Conservation (phyloP, 139 green algal genomes). For the Closterium sp. region DNA sequence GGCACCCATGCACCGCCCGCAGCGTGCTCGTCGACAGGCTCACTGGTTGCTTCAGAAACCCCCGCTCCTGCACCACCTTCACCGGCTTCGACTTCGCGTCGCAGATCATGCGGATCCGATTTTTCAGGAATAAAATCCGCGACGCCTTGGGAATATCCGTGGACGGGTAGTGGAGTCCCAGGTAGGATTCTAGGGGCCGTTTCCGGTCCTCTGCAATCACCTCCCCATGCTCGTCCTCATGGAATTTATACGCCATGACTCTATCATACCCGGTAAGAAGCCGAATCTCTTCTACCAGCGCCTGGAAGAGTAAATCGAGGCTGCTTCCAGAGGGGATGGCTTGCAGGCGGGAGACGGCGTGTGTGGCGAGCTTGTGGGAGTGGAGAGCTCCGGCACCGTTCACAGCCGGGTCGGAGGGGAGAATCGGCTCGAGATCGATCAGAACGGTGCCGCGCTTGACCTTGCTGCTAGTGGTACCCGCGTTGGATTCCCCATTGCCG, state of each 20-base stretch:
- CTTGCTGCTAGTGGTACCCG: not conserved
- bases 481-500: not conserved
- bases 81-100: slow-evolving; percentile 18
- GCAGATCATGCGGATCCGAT: slow-evolving; percentile 41
- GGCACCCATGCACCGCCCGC: slow-evolving; percentile 41
- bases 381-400: slow-evolving; percentile 10
- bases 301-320: slow-evolving; percentile 27
- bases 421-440: not conserved
- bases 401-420: not conserved
- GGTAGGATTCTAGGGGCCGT: slow-evolving; percentile 4
- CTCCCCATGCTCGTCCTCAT: slow-evolving; percentile 52
- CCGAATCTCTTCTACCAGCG: slow-evolving; percentile 46
- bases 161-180: slow-evolving; percentile 53
- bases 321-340: slow-evolving; percentile 12
- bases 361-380: slow-evolving; percentile 41
- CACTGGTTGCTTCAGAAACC: slow-evolving; percentile 17
- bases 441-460: not conserved
- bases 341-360: slow-evolving; percentile 26
- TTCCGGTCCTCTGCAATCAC: slow-evolving; percentile 41
- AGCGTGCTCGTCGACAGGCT: slow-evolving; percentile 15
- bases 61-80: slow-evolving; percentile 31
- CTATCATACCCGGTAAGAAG: slow-evolving; percentile 47
- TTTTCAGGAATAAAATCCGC: slow-evolving; percentile 41
- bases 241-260: slow-evolving; percentile 54
- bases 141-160: slow-evolving; percentile 49